Evolutionary conservation across 1,284 basidiomycete species (phyloP), one percentile per base, ranked within the genome.

Genomic region (Tremellales sp.): DNA sequence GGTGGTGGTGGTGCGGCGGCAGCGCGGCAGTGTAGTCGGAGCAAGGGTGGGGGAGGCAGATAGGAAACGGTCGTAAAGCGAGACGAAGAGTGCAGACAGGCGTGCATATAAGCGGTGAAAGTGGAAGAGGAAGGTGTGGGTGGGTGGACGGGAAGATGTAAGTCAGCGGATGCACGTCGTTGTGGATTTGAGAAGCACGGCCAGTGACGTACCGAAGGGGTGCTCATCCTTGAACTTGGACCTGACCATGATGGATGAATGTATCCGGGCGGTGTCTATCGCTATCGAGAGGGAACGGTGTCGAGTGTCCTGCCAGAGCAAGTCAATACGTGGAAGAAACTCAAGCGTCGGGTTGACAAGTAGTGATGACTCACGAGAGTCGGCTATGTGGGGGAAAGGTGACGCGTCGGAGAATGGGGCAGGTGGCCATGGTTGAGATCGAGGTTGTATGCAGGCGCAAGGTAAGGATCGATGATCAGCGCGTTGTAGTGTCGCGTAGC

Each of bases 151-250:
- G 22, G 45, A 22, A 31, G 45, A 44, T 26, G 29, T 26, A 35
- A 21, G 23, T 24, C 39, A 24, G 23, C 21, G 17, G 25, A 46
- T 61, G 50, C 25, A 44, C 12, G 23, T 24, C 15, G n/a, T n/a
- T n/a, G n/a, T n/a, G 40, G 53, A 24, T 37, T 37, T n/a, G 27
- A 37, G 24, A 24, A 21, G 24, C 13, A 45, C 24, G 29, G 15
- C 24, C 12, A 33, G 46, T 19, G 24, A 27, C 48, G 31, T 64
- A 96, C 93, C 93, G 72, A 97, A 98, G 52, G 92, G 89, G 76
- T 98, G 96, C 79, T 98, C 96, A 77, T 97, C 94, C 84, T 98
- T 98, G 82, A 98, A 98, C 80, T 97, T 96, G 73, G 92, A 94
- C 73, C 92, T 84, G 86, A 97, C 96, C 71, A 74, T 76, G 11